phyloP scores from a whole-genome alignment of 2,329 filamentous ascomycete genomes.

The Cyphellophora europaea region DNA sequence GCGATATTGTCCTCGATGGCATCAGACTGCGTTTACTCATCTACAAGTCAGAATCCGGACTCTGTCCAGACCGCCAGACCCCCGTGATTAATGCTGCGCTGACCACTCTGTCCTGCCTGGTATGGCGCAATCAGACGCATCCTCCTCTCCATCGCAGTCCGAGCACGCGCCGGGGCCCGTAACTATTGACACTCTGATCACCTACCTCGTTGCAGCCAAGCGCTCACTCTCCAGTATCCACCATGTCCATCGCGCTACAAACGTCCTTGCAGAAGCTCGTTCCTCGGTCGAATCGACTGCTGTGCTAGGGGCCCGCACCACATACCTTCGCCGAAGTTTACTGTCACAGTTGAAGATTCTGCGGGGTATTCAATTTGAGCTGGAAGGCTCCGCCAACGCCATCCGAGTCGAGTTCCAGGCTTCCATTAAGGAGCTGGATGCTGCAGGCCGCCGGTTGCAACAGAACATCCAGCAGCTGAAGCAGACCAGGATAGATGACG shows the following conservation, averaged over 20 bases:
- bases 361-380: conserved; percentile 32
- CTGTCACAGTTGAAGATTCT: conserved; percentile 36
- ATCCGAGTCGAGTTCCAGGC: conserved; percentile 35
- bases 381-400: conserved; percentile 32
- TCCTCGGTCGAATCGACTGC: conserved; percentile 69
- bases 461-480: conserved; percentile 46
- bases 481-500: conserved; percentile 49
- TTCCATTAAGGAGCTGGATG: conserved; percentile 48
- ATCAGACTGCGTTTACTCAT: no score
- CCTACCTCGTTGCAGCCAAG: conserved; percentile 78
- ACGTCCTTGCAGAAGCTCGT: conserved; percentile 70
- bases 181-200: conserved; percentile 64
- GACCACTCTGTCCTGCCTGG: no score
- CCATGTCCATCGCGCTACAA: conserved; percentile 75
- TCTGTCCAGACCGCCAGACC: no score
- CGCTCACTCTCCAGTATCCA: conserved; percentile 75
- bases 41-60: no score
- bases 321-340: conserved; percentile 58
- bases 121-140: no score
- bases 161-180: conserved; percentile 5
- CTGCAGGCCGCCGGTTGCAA: conserved; percentile 47
- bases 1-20: no score
- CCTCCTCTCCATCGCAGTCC: conserved; percentile 11
- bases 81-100: no score
- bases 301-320: conserved; percentile 59